Conservation (phyloP, 1,284 basidiomycete genomes). For the Schizophyllum amplum region DNA sequence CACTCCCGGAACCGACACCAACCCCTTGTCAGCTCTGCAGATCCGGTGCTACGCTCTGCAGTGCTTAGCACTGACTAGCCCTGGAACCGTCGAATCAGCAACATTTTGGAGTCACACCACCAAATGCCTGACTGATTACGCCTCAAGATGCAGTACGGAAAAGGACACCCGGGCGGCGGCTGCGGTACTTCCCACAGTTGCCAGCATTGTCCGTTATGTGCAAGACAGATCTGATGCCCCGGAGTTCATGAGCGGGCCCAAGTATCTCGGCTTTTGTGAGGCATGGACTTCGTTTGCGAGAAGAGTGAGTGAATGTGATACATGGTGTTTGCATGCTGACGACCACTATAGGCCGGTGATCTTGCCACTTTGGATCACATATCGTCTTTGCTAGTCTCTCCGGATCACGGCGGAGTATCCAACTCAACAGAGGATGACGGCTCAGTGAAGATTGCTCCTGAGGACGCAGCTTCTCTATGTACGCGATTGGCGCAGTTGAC, state of each 20-base stretch:
- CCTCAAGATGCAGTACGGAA: conserved; percentile 23
- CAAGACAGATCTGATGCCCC: conserved; percentile 27
- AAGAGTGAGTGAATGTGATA: conserved; percentile 25
- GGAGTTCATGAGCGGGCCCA: conserved; percentile 36
- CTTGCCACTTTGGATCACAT: background rate
- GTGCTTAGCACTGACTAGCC: conserved; percentile 35
- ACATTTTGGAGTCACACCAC: conserved; percentile 58
- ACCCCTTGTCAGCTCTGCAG: conserved; percentile 29
- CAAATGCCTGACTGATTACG: background rate
- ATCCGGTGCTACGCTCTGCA: conserved; percentile 41
- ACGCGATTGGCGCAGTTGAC: background rate
- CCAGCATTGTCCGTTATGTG: conserved; percentile 28
- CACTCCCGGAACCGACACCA: conserved; percentile 12
- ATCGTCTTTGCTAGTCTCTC: background rate
- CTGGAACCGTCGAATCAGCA: conserved; percentile 33
- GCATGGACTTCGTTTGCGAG: conserved; percentile 50
- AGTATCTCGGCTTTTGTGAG: conserved; percentile 58
- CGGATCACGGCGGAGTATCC: background rate
- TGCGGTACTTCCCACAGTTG: conserved; percentile 33
- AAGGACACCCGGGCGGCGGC: conserved; percentile 27
- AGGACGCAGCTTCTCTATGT: background rate
- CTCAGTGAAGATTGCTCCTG: background rate
- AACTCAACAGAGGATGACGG: background rate
- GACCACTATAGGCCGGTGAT: background rate
- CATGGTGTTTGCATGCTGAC: background rate